Percentiles rank a stretch among this genome's conserved stretches.
These are phyloP conservation scores for Elsinoe ampelina DNA, from an alignment of 2,329 filamentous ascomycete species.

Conservation along the genomic window DNA sequence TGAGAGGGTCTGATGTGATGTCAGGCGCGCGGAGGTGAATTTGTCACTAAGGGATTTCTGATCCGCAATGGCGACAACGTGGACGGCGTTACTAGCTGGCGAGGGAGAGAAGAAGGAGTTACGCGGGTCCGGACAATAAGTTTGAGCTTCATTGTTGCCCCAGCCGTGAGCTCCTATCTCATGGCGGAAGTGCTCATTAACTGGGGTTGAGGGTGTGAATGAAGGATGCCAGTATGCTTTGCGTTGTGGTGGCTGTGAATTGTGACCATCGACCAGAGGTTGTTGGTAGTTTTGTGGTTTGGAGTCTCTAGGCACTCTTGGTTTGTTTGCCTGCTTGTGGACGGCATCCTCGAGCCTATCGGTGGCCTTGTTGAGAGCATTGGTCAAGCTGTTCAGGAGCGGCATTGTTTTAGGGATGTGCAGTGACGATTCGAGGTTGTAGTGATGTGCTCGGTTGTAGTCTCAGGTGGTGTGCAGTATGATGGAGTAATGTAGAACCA, in stretches of 20 bases:
- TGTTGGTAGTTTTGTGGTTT: constrained; percentile 5
- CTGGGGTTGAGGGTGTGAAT: constrained; percentile 39
- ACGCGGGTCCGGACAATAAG: constrained; percentile 41
- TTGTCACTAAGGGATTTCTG: constrained; percentile 25
- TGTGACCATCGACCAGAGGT: not conserved
- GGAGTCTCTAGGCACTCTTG: not conserved
- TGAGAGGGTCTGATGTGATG: constrained; percentile 43
- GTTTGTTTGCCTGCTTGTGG: not conserved
- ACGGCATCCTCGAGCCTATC: constrained; percentile 9
- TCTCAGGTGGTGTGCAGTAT: not conserved
- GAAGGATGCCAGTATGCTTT: constrained; percentile 45
- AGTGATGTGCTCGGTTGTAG: not conserved
- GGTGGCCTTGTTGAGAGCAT: constrained; percentile 5
- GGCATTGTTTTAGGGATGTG: not conserved
- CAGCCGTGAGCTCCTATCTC: constrained; percentile 51
- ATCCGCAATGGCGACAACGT: constrained; percentile 44
- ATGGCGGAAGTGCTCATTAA: constrained; percentile 45
- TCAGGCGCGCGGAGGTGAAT: constrained; percentile 49
- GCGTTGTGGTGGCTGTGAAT: constrained; percentile 13
- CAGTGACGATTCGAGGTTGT: not conserved
- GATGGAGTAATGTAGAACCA: not conserved
- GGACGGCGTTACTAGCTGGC: constrained; percentile 36
- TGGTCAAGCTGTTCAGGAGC: not conserved
- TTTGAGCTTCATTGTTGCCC: constrained; percentile 53
- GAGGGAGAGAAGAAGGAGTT: constrained; percentile 47